Conservation (phyloP, 768 basidiomycete species). For the Mycena amicta region DNA sequence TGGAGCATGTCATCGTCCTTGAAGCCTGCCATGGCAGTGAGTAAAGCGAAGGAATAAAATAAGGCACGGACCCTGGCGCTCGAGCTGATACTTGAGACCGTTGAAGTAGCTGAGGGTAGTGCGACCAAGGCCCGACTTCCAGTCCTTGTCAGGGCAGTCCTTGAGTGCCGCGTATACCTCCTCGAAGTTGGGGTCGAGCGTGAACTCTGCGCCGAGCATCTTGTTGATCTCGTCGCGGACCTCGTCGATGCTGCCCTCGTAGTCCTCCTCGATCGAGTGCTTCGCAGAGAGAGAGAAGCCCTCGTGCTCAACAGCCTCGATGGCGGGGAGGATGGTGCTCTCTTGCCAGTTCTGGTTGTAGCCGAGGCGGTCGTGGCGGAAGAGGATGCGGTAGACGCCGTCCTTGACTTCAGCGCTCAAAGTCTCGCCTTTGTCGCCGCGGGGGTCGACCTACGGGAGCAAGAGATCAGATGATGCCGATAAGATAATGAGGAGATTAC, state of each 20-base stretch:
- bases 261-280: conserved; percentile 35
- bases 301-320: conserved; percentile 36
- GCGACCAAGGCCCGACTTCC: conserved; percentile 32
- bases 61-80: conserved; percentile 23
- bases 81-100: conserved; percentile 35
- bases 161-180: conserved; percentile 33
- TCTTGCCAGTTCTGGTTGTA: conserved; percentile 32
- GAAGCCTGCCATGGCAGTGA: conserved; percentile 28
- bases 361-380: conserved; percentile 34
- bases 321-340: conserved; percentile 32
- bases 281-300: conserved; percentile 38
- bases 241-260: conserved; percentile 33
- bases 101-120: conserved; percentile 34
- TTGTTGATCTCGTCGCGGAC: conserved; percentile 31
- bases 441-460: conserved; percentile 5
- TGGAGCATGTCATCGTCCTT: conserved; percentile 42
- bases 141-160: conserved; percentile 22
- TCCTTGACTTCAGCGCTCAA: conserved; percentile 40
- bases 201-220: conserved; percentile 33
- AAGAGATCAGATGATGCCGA: not conserved
- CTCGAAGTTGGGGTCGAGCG: conserved; percentile 42
- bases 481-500: conserved; percentile 1
- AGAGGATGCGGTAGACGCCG: conserved; percentile 44
- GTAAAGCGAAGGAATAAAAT: not conserved
- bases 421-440: conserved; percentile 30